Percentiles rank a stretch among this genome's conserved stretches.
Conservation (phyloP, 441 rosid species). For the Pelargonium fulgidum region DNA sequence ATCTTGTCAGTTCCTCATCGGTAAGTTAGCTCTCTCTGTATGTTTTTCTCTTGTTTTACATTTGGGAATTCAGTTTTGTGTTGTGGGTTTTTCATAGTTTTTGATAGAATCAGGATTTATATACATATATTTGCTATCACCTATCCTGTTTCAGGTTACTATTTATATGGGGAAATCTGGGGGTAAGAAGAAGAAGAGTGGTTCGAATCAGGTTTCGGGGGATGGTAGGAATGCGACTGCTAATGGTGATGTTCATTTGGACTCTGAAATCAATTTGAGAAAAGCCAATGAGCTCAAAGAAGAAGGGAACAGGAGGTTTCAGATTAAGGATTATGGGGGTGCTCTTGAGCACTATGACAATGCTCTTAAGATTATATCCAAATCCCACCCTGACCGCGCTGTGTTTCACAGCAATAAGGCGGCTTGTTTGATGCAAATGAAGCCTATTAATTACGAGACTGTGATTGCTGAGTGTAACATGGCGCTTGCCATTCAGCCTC, state of each 20-base stretch:
- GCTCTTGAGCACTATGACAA: slow-evolving; percentile 74
- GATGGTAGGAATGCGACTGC: slow-evolving; percentile 35
- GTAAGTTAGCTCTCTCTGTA: neutral
- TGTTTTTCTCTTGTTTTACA: neutral
- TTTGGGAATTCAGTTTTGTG: neutral
- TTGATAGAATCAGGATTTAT: neutral
- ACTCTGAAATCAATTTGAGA: slow-evolving; percentile 60
- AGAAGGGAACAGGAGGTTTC: slow-evolving; percentile 83
- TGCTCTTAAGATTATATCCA: slow-evolving; percentile 63
- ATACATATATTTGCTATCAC: too few species aligned
- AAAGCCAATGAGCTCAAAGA: slow-evolving; percentile 92
- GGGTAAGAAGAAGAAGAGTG: slow-evolving; percentile 66
- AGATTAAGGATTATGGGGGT: slow-evolving; percentile 58
- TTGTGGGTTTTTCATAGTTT: neutral
- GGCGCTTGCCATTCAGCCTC: slow-evolving; percentile 82
- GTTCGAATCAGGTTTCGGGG: slow-evolving; percentile 38
- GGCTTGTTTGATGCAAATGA: slow-evolving; percentile 97
- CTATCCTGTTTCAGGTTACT: neutral
- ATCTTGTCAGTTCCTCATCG: neutral
- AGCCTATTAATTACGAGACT: slow-evolving; percentile 73
- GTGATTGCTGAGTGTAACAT: slow-evolving; percentile 70
- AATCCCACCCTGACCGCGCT: slow-evolving; percentile 71
- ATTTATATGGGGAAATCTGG: slow-evolving; percentile 74
- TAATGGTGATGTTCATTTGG: slow-evolving; percentile 58
- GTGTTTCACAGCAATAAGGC: slow-evolving; percentile 87